Percentiles rank a stretch among this genome's conserved stretches.
phyloP scores from a whole-genome alignment of 805 yeast genomes.

The Ogataea glucozyma region DNA sequence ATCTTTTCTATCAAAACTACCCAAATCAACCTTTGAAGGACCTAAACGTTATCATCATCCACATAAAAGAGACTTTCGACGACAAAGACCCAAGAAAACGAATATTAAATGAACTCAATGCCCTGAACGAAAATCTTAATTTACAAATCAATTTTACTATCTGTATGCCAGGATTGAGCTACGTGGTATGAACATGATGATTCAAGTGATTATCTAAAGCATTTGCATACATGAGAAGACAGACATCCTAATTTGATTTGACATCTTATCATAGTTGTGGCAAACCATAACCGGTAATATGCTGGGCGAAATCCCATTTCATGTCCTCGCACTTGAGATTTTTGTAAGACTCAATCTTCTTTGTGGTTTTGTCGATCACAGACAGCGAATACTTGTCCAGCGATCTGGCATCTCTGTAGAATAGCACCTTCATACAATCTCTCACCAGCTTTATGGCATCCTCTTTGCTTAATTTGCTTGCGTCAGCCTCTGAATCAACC shows the following conservation, averaged over 20 bases:
- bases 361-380: slow-evolving; percentile 62
- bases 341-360: slow-evolving; percentile 57
- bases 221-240: slow-evolving; percentile 4
- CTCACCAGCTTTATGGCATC: slow-evolving; percentile 76
- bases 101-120: slow-evolving; percentile 51
- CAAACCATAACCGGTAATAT: slow-evolving; percentile 83
- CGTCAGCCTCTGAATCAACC: slow-evolving; percentile 78
- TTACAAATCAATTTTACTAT: slow-evolving; percentile 51
- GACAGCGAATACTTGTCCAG: slow-evolving; percentile 82
- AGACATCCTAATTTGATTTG: no score
- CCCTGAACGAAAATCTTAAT: slow-evolving; percentile 36
- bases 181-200: slow-evolving; percentile 31
- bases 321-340: slow-evolving; percentile 68
- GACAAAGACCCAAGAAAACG: slow-evolving; percentile 55
- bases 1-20: slow-evolving; percentile 18
- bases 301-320: slow-evolving; percentile 89
- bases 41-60: slow-evolving; percentile 51
- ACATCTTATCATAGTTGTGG: slow-evolving; percentile 35
- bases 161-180: slow-evolving; percentile 56
- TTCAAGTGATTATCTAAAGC: no score
- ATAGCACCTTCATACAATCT: slow-evolving; percentile 91
- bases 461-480: slow-evolving; percentile 62
- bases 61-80: slow-evolving; percentile 48
- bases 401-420: slow-evolving; percentile 95
- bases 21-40: slow-evolving; percentile 39